Conservation (phyloP, 148 eudicot genomes). For the Rhododendron ovatum region DNA sequence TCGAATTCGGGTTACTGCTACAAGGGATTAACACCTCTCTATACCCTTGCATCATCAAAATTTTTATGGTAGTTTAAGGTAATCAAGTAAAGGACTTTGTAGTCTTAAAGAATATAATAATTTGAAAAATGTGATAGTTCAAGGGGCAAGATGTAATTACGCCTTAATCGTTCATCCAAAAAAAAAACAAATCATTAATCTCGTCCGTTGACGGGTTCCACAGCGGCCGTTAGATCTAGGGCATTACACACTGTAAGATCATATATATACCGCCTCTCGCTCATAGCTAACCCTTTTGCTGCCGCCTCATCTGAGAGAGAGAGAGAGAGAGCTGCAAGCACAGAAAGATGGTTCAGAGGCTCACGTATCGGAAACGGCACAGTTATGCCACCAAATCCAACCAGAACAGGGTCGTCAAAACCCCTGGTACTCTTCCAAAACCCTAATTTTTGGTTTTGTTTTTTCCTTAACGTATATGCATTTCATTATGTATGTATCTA, state of each 20-base stretch:
- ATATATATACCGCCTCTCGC: neutral
- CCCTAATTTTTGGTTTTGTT: neutral
- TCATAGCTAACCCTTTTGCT: neutral
- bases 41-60: neutral
- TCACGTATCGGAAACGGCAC: conserved; percentile 38
- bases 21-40: neutral
- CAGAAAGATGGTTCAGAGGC: conserved; percentile 38
- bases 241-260: neutral
- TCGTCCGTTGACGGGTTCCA: neutral
- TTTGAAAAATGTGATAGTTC: neutral
- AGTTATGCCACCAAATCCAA: conserved; percentile 57
- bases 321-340: neutral
- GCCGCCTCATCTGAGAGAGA: neutral
- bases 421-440: conserved; percentile 26
- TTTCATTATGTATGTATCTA: neutral
- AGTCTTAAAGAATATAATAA: too few species aligned
- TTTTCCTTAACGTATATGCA: neutral
- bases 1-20: too few species aligned
- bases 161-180: neutral
- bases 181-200: neutral
- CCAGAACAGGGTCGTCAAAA: conserved; percentile 43
- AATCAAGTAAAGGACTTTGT: neutral
- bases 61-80: neutral
- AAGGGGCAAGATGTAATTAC: neutral
- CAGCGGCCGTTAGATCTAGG: conserved; percentile 7